Evolutionary conservation across 2,329 filamentous ascomycete genomes (phyloP), one percentile per base, ranked within the genome.

Genomic region (Sporothrix phasma): DNA sequence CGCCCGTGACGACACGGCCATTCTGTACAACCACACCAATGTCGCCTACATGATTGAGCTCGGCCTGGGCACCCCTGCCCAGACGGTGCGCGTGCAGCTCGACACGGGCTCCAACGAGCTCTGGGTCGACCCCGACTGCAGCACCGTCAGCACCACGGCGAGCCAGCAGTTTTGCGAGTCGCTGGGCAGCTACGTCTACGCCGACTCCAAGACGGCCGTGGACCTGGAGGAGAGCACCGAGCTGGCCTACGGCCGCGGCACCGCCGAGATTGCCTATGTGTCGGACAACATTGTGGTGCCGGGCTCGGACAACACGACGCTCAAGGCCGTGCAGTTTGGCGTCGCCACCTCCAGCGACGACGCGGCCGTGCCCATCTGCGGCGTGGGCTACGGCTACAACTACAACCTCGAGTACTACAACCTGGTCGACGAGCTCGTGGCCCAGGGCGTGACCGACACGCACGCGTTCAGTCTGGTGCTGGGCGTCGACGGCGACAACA

Each of bases 301-400:
- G 1, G 69, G 69, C 19, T 63, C 66, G 61, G 69, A 72, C 60
- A 65, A 64, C 51, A 67, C 75, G 13, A 77, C 76, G 24, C 71
- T 84, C 29, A 70, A 76, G 22, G 71, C 76, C 22, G 77, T 87
- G 63, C 80, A 84, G 68, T 85, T 88, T 64, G 85, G 85, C 64
- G 80, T 86, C 37, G 85, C 84, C 6, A 79, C 78, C 31, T 69
- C 70, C 13, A 77, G 75, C 5, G 63, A 72, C 19, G 75, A 80
- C 65, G 75, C 79, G 62, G 77, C 77, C 59, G 73, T 78, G 13
- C 78, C 78, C 37, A 89, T 92, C 49, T 74, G 92, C 19, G 89
- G 89, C 37, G 85, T 92, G 49, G 88, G 89, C 37, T 88, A 88
- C 71, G 77, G 82, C 5, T 77, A 76, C 63, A 54, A 53, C 51